Evolutionary conservation across 2,329 filamentous ascomycete genomes (phyloP).

Genomic region (Zymoseptoria passerinii): DNA sequence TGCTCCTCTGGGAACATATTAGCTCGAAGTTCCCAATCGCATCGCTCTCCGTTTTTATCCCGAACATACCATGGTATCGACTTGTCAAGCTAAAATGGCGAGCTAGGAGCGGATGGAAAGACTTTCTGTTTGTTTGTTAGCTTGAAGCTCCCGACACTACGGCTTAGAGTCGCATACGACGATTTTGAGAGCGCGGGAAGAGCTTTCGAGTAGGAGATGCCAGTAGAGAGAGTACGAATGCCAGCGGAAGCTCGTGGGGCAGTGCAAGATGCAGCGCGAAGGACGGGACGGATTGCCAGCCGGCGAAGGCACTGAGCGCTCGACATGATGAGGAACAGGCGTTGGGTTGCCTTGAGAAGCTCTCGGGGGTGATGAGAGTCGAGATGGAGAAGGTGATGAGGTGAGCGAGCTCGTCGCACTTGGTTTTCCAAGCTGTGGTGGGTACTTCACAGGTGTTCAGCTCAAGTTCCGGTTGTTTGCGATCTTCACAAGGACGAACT

Average conservation of each 20-base stretch:
- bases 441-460: not conserved
- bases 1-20: constrained; percentile 53
- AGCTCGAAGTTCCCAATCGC: constrained; percentile 1
- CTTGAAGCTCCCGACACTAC: not conserved
- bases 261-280: constrained; percentile 18
- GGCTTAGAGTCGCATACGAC: constrained; percentile 11
- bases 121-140: constrained; percentile 20
- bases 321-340: constrained; percentile 27
- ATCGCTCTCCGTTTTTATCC: not conserved
- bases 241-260: constrained; percentile 14
- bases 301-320: constrained; percentile 30
- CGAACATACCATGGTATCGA: constrained; percentile 26
- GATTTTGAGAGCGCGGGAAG: constrained; percentile 12
- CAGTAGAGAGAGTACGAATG: constrained; percentile 18
- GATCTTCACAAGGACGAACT: constrained; percentile 2
- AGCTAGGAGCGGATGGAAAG: constrained; percentile 20
- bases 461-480: not conserved
- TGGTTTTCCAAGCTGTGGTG: not conserved
- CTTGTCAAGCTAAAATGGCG: constrained; percentile 29
- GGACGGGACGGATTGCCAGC: constrained; percentile 23
- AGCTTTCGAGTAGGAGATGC: constrained; percentile 15
- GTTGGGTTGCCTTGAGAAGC: constrained; percentile 22
- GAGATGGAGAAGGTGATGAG: constrained; percentile 3
- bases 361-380: constrained; percentile 11
- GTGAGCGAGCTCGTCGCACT: constrained; percentile 1